A percentile compares a stretch with the other conserved stretches of the same genome.
Conservation (phyloP, 2,329 filamentous ascomycete species). For the Pseudopyrenochaeta lycopersici region DNA sequence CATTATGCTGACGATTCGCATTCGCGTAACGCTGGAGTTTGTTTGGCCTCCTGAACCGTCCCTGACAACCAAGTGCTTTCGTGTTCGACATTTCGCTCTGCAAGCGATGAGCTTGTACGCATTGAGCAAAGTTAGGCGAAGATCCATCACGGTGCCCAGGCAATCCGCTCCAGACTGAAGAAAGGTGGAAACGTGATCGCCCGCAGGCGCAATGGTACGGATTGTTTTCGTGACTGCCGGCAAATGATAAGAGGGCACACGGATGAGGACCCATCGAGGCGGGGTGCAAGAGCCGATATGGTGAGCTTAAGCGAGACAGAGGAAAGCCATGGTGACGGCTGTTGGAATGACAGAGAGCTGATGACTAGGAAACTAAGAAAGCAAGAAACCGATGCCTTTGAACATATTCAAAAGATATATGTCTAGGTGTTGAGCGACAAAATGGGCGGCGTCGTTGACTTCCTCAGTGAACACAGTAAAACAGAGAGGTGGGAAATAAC, state of each 20-base stretch:
- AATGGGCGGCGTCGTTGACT: too few species aligned
- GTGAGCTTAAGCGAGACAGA: not conserved
- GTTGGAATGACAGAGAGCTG: not conserved
- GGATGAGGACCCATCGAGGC: not conserved
- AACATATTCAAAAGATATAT: too few species aligned
- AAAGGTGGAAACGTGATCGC: not conserved
- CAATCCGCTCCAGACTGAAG: not conserved
- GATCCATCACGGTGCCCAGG: not conserved
- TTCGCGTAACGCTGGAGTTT: constrained; percentile 2
- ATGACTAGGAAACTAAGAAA: not conserved
- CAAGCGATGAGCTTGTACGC: constrained; percentile 16
- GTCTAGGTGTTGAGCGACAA: too few species aligned
- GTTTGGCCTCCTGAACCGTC: not conserved
- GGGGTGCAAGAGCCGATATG: not conserved
- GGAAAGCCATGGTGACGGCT: not conserved
- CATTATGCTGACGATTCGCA: not conserved
- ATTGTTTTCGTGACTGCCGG: not conserved
- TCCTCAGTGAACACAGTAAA: too few species aligned
- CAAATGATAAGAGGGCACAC: not conserved
- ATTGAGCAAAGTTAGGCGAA: constrained; percentile 20
- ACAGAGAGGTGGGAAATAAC: too few species aligned
- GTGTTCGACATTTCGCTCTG: not conserved
- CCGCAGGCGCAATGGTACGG: not conserved
- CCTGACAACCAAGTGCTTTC: not conserved
- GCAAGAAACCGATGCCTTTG: not conserved